These are phyloP conservation scores for Lepidium sativum DNA, from an alignment of 345 rosid species.

Conservation along the genomic window DNA sequence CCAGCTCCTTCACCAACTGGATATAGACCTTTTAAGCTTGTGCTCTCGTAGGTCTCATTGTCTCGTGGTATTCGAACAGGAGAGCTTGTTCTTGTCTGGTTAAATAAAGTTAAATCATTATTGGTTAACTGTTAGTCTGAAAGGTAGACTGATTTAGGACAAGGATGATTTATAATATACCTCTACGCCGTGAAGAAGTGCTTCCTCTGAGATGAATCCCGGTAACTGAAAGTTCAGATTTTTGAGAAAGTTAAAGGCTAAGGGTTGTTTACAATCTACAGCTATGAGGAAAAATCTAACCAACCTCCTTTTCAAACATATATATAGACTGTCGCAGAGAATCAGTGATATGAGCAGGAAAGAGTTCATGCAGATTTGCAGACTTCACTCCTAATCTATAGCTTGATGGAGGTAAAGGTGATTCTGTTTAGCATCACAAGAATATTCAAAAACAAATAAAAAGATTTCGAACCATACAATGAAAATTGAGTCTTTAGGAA, in stretches of 20 bases:
- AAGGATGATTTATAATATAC: constrained; percentile 26
- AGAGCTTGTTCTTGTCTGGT: constrained; percentile 88
- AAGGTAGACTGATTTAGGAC: background rate
- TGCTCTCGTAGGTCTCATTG: constrained; percentile 67
- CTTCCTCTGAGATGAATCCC: constrained; percentile 77
- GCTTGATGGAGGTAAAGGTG: constrained; percentile 78
- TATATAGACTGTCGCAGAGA: constrained; percentile 61
- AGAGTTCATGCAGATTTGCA: constrained; percentile 74
- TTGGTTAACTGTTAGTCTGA: background rate
- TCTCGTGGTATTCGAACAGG: constrained; percentile 69
- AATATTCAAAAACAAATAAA: background rate
- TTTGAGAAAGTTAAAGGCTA: constrained; percentile 2
- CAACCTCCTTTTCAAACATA: constrained; percentile 76
- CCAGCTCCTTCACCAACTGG: constrained; percentile 99
- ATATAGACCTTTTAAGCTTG: constrained; percentile 69
- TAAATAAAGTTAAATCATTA: background rate
- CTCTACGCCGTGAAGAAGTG: constrained; percentile 96
- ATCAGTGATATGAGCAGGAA: constrained; percentile 59
- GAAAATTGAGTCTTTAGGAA: background rate
- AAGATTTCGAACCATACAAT: background rate
- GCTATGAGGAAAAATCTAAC: background rate
- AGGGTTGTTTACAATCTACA: background rate
- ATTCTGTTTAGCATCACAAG: constrained; percentile 37
- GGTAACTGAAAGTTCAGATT: constrained; percentile 54
- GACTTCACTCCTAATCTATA: constrained; percentile 85